Percentiles rank a stretch among this genome's conserved stretches.
Evolutionary conservation across 768 basidiomycete species (phyloP).

Genomic region (Crucibulum laeve): DNA sequence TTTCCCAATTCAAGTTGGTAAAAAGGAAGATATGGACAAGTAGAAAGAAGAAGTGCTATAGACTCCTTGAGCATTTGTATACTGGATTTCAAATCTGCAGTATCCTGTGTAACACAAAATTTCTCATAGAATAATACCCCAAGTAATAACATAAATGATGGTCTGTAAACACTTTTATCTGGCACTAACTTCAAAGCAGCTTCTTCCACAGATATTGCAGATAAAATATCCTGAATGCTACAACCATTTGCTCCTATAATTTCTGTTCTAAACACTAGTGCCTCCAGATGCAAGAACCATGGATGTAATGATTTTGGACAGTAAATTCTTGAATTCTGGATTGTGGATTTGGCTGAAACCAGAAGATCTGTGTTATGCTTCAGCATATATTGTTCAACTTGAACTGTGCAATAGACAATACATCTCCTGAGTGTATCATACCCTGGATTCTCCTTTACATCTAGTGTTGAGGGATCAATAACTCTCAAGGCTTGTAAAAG

Average conservation of each 20-base stretch:
- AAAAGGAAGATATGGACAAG: not conserved
- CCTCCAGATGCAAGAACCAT: no score
- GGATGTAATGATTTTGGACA: not conserved
- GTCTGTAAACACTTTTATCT: not conserved
- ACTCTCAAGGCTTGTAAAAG: not conserved
- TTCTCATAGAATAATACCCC: not conserved
- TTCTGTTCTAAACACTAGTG: no score
- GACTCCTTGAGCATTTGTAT: not conserved
- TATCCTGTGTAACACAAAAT: not conserved
- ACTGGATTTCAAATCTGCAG: not conserved
- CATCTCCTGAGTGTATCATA: not conserved
- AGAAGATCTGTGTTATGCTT: not conserved
- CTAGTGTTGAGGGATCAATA: not conserved
- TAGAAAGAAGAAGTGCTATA: not conserved
- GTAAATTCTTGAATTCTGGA: not conserved
- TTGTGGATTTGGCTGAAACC: not conserved
- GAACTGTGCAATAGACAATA: not conserved
- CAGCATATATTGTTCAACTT: not conserved
- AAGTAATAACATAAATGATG: not conserved
- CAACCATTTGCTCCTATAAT: no score
- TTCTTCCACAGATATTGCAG: not conserved
- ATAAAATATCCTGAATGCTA: no score
- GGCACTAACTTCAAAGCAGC: not conserved
- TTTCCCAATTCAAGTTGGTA: not conserved
- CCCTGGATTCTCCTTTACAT: not conserved